Evolutionary conservation across 305 asterid species (phyloP).

Genomic region (Euphrasia arctica): DNA sequence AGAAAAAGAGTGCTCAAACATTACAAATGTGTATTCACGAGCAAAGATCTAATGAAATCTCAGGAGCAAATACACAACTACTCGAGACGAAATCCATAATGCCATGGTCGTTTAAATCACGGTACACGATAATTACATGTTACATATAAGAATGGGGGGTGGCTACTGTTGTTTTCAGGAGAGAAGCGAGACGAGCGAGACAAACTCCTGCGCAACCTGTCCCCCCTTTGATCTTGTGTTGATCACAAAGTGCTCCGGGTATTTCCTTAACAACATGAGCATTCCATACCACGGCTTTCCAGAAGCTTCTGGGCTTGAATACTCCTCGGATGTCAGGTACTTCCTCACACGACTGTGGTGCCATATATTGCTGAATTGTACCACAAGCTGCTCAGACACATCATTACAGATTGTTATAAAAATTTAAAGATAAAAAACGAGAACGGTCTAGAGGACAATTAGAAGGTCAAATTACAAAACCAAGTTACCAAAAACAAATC

Average conservation of each 20-base stretch:
- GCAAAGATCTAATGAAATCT: not conserved
- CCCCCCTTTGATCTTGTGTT: conserved; percentile 93
- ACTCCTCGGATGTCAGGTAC: conserved; percentile 78
- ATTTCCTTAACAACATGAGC: conserved; percentile 80
- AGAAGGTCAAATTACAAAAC: not conserved
- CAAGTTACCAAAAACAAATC: not conserved
- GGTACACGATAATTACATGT: conserved; percentile 21
- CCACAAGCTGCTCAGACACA: conserved; percentile 58
- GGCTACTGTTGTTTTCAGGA: conserved; percentile 38
- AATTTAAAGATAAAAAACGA: not conserved
- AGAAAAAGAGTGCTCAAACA: conserved; percentile 4
- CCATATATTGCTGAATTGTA: conserved; percentile 69
- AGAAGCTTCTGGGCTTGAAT: conserved; percentile 58
- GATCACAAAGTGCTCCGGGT: conserved; percentile 92
- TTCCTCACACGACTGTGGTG: conserved; percentile 86
- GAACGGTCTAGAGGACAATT: no score
- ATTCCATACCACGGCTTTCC: conserved; percentile 95
- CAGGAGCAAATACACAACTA: not conserved
- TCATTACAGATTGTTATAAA: conserved; percentile 1
- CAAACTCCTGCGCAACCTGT: conserved; percentile 67
- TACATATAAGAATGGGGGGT: conserved; percentile 10
- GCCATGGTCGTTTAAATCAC: conserved; percentile 5
- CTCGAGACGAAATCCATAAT: conserved; percentile 1
- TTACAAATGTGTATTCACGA: not conserved
- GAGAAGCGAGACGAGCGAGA: conserved; percentile 87